phyloP scores from a whole-genome alignment of 257 asterid genomes.

The Capsicum baccatum region DNA sequence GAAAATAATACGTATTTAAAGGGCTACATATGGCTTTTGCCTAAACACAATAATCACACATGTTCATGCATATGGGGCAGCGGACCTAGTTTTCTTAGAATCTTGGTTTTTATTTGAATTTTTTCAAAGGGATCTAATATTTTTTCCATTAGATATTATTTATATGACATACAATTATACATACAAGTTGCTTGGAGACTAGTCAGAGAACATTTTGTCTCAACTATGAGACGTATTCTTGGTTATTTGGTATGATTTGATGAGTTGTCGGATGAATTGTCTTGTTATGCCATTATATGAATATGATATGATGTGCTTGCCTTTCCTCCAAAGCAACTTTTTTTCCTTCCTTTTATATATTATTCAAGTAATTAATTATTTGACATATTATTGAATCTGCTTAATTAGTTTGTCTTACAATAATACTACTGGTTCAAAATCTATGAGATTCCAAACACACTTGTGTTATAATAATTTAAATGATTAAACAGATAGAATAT shows the following conservation, averaged over 20 bases:
- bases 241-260: not conserved
- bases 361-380: not conserved
- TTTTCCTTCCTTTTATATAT: not conserved
- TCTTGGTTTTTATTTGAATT: not conserved
- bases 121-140: not conserved
- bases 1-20: too few relatives aligned
- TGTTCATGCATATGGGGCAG: not conserved
- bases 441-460: not conserved
- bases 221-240: not conserved
- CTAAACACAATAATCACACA: not conserved
- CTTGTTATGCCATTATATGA: not conserved
- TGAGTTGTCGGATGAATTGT: constrained; percentile 6
- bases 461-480: not conserved
- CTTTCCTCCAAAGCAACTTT: not conserved
- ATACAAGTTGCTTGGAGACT: not conserved
- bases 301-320: not conserved
- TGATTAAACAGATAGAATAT: not conserved
- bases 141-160: not conserved
- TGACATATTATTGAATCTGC: not conserved
- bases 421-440: not conserved
- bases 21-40: too few relatives aligned
- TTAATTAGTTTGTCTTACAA: not conserved
- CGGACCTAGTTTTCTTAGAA: not conserved
- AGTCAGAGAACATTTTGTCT: not conserved
- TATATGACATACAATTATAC: not conserved